Evolutionary conservation across 805 yeast species (phyloP).

Genomic region (Jamesozyma piceae): DNA sequence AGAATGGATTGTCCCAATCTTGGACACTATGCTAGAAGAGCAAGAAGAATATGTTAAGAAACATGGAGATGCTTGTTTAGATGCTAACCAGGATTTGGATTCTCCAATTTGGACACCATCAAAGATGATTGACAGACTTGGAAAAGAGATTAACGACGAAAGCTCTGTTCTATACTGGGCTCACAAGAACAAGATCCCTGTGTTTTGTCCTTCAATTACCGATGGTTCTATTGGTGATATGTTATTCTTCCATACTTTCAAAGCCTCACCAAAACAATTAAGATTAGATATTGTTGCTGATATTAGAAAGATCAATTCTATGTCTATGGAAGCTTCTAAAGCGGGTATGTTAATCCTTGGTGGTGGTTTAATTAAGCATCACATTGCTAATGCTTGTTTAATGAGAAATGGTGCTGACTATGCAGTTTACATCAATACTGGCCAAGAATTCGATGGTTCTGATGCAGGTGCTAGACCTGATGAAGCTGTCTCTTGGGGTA

Average conservation of each 20-base stretch:
- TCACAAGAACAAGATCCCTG: conserved; percentile 89
- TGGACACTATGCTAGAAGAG: conserved; percentile 80
- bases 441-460: conserved; percentile 97
- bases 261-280: conserved; percentile 81
- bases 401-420: conserved; percentile 99
- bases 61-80: conserved; percentile 45
- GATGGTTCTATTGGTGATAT: conserved; percentile 98
- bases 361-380: conserved; percentile 95
- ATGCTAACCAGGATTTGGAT: conserved; percentile 41
- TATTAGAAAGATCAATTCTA: conserved; percentile 79
- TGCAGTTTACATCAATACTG: conserved; percentile 95
- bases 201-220: conserved; percentile 94
- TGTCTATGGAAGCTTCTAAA: conserved; percentile 87
- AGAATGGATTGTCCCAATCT: conserved; percentile 95
- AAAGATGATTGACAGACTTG: conserved; percentile 80
- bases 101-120: conserved; percentile 85
- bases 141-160: conserved; percentile 92
- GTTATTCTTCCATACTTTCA: conserved; percentile 97
- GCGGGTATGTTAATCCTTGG: conserved; percentile 97
- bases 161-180: conserved; percentile 95
- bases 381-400: conserved; percentile 92
- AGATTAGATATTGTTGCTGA: conserved; percentile 91
- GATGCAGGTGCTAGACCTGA: conserved; percentile 99
- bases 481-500: conserved; percentile 98
- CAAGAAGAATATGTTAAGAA: conserved; percentile 59